Evolutionary conservation across 768 basidiomycete genomes (phyloP), one percentile per base, ranked within the genome.

Genomic region (Saitozyma sp.): DNA sequence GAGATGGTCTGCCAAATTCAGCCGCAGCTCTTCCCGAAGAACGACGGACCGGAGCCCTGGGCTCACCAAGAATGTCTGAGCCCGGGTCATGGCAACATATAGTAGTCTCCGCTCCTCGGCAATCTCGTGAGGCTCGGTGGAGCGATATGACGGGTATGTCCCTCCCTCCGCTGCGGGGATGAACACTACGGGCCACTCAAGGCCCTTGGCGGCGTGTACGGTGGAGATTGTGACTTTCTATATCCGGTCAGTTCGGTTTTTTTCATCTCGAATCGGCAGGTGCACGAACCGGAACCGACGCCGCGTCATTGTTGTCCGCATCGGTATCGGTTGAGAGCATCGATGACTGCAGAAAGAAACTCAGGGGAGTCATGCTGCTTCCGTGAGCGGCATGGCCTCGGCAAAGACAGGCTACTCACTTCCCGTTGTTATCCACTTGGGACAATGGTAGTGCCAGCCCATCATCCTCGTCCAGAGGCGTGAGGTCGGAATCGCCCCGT

Each of bases 151-250:
- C 3, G 91, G 92, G 68, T 88, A 92, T 0, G 85, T 88, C 0
- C 86, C 88, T 38, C 84, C 75, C 71, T 91, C 91, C 3, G 87
- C 69, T 42, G 74, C 69, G 7, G 78, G 78, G 8, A 80, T 81
- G 64, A 93, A 87, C 0, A 93, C 90, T 1, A 92, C 88, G 0
- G 92, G 91, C 91, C 91, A 95, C 78, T 95, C 92, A 8, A 93
- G 81, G 0, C 92, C 91, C 76, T 95, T 95, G 0, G 91, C 91
- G 41, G 90, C 86, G 80, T 95, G 92, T 58, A 91, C 91, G 0
- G 92, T 94, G 1, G 88, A 84, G 50, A 93, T 86, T 0, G 87
- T 88, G 8, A 93, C 90, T 84, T 88, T 90, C 88, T 90, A 65
- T 9, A 2, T 6, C 29, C 17, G 39, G 40, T 63, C 57, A 65